Percentiles rank a stretch among this genome's conserved stretches.
These are phyloP conservation scores for Saccharomyces hybrid DNA, from an alignment of 1,139 yeast species.

Conservation along the genomic window DNA sequence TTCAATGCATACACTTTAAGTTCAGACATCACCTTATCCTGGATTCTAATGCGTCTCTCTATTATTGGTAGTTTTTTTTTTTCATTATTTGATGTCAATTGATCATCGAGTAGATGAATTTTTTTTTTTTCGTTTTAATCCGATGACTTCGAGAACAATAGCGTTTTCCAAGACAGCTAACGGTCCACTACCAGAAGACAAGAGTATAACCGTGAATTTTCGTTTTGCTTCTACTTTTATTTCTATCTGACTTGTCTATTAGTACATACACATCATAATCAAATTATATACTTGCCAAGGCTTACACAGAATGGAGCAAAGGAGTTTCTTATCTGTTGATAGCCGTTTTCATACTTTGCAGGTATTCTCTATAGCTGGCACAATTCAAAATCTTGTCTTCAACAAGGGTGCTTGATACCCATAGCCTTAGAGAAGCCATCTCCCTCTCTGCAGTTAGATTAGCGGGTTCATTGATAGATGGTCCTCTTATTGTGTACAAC, in stretches of 20 bases:
- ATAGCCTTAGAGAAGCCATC: slow-evolving; percentile 75
- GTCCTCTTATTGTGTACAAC: slow-evolving; percentile 83
- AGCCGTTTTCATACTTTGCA: slow-evolving; percentile 35
- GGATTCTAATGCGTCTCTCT: background rate
- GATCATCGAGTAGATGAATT: background rate
- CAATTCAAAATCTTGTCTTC: slow-evolving; percentile 80
- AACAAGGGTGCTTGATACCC: slow-evolving; percentile 87
- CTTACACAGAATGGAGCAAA: background rate
- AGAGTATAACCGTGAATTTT: too few relatives aligned
- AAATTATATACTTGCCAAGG: too few relatives aligned
- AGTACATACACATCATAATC: background rate
- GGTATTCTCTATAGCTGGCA: slow-evolving; percentile 80
- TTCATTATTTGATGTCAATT: background rate
- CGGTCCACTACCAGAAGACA: too few relatives aligned
- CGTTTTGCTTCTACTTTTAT: background rate
- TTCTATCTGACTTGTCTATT: background rate
- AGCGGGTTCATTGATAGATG: slow-evolving; percentile 66
- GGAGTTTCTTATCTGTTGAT: slow-evolving; percentile 21
- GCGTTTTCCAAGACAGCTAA: background rate
- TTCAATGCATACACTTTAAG: slow-evolving; percentile 10
- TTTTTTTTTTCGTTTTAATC: background rate
- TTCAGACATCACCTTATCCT: slow-evolving; percentile 7
- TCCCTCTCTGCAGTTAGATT: slow-evolving; percentile 61
- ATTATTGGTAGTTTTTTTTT: background rate
- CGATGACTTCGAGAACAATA: background rate